Percentiles rank a stretch among this genome's conserved stretches.
phyloP scores from a whole-genome alignment of 495 filamentous ascomycete species.

The Penicillium robsamsonii region DNA sequence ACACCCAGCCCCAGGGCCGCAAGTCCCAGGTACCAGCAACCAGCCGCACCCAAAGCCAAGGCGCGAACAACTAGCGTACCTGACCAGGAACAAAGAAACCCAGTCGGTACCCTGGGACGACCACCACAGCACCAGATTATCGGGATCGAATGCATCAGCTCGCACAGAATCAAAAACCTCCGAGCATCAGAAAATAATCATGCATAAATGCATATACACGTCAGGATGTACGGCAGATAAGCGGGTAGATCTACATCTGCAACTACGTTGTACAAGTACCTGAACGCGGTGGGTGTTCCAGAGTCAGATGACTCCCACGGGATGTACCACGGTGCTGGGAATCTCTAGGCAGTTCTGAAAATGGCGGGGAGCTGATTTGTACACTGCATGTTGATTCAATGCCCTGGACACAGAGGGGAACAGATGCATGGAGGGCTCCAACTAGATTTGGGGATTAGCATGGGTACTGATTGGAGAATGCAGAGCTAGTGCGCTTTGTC shows the following conservation, averaged over 20 bases:
- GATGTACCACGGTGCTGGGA: slow-evolving; percentile 6
- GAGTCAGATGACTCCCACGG: slow-evolving; percentile 26
- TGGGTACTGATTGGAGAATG: not conserved
- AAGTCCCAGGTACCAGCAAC: slow-evolving; percentile 23
- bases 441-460: not conserved
- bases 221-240: slow-evolving; percentile 4
- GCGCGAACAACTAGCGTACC: not conserved
- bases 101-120: not conserved
- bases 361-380: slow-evolving; percentile 17
- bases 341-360: slow-evolving; percentile 11
- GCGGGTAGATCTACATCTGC: slow-evolving; percentile 5
- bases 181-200: slow-evolving; percentile 7
- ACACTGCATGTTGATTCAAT: slow-evolving; percentile 6
- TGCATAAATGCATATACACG: not conserved
- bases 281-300: slow-evolving; percentile 3
- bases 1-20: not conserved
- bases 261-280: slow-evolving; percentile 16
- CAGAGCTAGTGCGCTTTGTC: slow-evolving; percentile 5
- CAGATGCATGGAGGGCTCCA: slow-evolving; percentile 4
- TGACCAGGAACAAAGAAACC: slow-evolving; percentile 1
- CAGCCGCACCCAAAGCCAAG: not conserved
- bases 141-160: not conserved
- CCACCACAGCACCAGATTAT: not conserved
- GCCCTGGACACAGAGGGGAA: slow-evolving; percentile 8
- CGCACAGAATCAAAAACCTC: slow-evolving; percentile 10